Evolutionary conservation across 2,329 filamentous ascomycete species (phyloP), one percentile per base, ranked within the genome.

Genomic region (Apiospora arundinis): DNA sequence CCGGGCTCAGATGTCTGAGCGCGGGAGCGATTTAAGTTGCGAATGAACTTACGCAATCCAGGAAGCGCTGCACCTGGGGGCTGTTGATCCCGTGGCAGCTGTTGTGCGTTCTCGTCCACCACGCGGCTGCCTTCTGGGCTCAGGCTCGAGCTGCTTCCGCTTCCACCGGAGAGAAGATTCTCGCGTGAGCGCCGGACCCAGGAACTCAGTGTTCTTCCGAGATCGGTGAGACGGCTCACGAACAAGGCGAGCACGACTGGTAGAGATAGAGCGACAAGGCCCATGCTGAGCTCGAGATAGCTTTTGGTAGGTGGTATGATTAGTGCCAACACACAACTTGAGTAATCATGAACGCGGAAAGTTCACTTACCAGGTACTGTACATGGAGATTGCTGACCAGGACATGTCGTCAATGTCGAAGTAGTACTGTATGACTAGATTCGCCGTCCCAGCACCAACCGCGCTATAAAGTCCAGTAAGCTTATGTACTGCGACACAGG

Each of bases 161-260:
- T 32, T 32, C 32, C 67, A n/a, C 44, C 44, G 1, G 67, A 49
- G 9, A 1, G 16, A 1, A 37, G 25, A 5, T 37, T 16, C 32
- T 63, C 56, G 2, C 56, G 56, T 11, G 56, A 63, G 4, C 67
- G 67, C 6, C 45, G 12, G 21, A 73, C 46, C 49, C 68, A 70
- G 2, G 72, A 69, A 23, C 52, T 63, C 45, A 74, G 14, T 11
- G 49, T 48, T 6, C 66, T 42, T 14, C 52, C 32, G 32, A 73
- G 12, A 8, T 70, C 69, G 44, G 60, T 69, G 46, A 71, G 44
- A 28, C 69, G 72, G 18, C 72, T 71, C 23, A 71, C 28, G 23
- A 72, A 63, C 3, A 71, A 12, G 1, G 71, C 67, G 21, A 71
- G 67, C 6, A 71, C 71, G n/a, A 69, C 72, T 2, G 72, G 72